Evolutionary conservation across 1,284 basidiomycete genomes (phyloP), one percentile per base, ranked within the genome.

Genomic region (Agroathelia rolfsii): DNA sequence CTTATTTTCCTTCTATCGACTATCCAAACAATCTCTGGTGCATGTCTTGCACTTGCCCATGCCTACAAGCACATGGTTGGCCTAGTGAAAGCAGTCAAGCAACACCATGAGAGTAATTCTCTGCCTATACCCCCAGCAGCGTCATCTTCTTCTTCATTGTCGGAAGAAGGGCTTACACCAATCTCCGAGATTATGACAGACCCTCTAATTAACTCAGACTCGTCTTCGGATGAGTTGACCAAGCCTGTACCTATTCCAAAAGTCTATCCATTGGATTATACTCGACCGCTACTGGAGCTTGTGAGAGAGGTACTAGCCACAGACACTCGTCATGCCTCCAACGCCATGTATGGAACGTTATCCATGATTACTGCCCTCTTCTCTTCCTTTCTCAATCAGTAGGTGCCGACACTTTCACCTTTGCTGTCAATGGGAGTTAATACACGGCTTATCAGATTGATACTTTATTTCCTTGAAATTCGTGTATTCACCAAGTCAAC

Each of bases 1-100:
- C 59, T 81, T 34, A 68, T 87, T 17, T 51, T 77, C 39, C 52
- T 82, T 22, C 71, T 87, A 20, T 86, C 83, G 6, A 64, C 73
- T 13, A 62, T 87, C 11, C 83, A 85, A 44, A 64, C 67, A 3
- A 56, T 86, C 17, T 86, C 83, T 1, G 73, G 77, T 9, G 55
- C 61, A 17, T 77, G 75, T 42, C 69, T 86, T 6, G 62, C 69
- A 24, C 57, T 83, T 24, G 72, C 82, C 21, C 62, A 80, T 24
- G 59, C 72, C 12, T 84, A 83, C 57, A 80, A 75, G 48, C 73
- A 73, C 41, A 59, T 68, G 3, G 46, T 78, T 2, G 58, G 59
- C 33, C 76, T 77, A 21, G 72, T 85, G 35, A 76, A 73, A 48
- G 61, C 64, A 16, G 76, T 83, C 18, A 79, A 83, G 42, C 59